Evolutionary conservation across 257 asterid genomes (phyloP).

Genomic region (Solanum habrochaites): DNA sequence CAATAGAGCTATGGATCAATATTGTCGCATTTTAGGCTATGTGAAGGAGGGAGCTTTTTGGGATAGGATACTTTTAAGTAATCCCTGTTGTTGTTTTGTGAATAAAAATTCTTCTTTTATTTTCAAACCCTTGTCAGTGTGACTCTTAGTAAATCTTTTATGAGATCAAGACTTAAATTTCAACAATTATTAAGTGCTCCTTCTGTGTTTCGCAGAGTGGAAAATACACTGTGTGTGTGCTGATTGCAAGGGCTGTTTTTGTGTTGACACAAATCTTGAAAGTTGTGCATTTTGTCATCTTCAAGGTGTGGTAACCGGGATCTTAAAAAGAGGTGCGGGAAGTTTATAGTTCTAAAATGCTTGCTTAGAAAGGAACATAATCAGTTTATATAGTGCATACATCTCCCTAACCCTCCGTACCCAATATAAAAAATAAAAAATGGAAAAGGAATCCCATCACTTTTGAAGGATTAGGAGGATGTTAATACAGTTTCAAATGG

Average conservation of each 20-base stretch:
- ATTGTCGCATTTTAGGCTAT: constrained; percentile 26
- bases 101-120: background rate
- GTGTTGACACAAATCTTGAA: constrained; percentile 50
- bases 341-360: background rate
- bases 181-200: background rate
- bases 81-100: background rate
- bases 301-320: constrained; percentile 74
- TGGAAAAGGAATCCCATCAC: background rate
- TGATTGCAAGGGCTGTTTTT: constrained; percentile 45
- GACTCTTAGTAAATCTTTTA: background rate
- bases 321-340: constrained; percentile 56
- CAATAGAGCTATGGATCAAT: background rate
- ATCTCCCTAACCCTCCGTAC: background rate
- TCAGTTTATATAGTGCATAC: background rate
- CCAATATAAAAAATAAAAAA: background rate
- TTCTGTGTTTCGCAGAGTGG: constrained; percentile 38
- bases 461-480: background rate
- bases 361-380: background rate
- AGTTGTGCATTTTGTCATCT: constrained; percentile 53
- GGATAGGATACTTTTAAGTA: constrained; percentile 52
- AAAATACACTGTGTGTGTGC: constrained; percentile 41
- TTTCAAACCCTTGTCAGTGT: background rate
- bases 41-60: constrained; percentile 65
- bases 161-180: background rate
- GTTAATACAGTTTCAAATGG: background rate